Percentiles rank a stretch among this genome's conserved stretches.
Evolutionary conservation across 2,329 filamentous ascomycete species (phyloP).

Genomic region (Cylindrodendrum hubeiense): DNA sequence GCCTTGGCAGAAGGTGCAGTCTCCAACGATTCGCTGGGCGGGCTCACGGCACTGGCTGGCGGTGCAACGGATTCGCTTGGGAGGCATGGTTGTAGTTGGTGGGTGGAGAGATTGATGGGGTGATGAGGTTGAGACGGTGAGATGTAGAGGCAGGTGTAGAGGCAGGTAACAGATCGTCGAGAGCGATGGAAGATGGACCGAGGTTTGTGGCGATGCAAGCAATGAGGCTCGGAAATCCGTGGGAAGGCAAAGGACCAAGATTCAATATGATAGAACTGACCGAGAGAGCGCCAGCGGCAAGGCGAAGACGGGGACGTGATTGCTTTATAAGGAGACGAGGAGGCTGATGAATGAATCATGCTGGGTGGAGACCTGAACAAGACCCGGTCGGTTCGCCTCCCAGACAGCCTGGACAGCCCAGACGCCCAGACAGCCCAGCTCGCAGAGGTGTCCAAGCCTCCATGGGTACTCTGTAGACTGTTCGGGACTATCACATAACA

Average conservation of each 20-base stretch:
- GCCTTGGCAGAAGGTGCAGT: conserved; percentile 94
- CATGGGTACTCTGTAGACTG: background rate
- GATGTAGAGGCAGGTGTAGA: too few relatives aligned
- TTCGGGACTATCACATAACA: conserved; percentile 17
- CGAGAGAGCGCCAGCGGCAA: conserved; percentile 26
- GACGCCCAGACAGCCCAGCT: conserved; percentile 24
- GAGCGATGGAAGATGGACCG: conserved; percentile 1
- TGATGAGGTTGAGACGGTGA: conserved; percentile 31
- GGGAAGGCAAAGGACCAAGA: conserved; percentile 30
- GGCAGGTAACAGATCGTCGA: conserved; percentile 9
- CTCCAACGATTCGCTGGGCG: conserved; percentile 93
- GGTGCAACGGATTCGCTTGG: conserved; percentile 86
- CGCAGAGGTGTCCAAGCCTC: conserved; percentile 16
- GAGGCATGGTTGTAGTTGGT: conserved; percentile 62
- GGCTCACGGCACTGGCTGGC: conserved; percentile 90
- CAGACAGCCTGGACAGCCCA: too few relatives aligned
- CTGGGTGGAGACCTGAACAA: conserved; percentile 38
- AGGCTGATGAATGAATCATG: conserved; percentile 49
- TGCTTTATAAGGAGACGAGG: conserved; percentile 44
- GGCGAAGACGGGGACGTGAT: conserved; percentile 27
- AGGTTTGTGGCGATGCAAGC: conserved; percentile 20
- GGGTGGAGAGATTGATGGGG: conserved; percentile 13
- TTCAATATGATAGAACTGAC: conserved; percentile 35
- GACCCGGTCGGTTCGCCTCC: conserved; percentile 43
- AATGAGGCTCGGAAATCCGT: conserved; percentile 30